These are phyloP conservation scores for Solanum lycopersicoides DNA, from an alignment of 257 asterid species.

Conservation along the genomic window DNA sequence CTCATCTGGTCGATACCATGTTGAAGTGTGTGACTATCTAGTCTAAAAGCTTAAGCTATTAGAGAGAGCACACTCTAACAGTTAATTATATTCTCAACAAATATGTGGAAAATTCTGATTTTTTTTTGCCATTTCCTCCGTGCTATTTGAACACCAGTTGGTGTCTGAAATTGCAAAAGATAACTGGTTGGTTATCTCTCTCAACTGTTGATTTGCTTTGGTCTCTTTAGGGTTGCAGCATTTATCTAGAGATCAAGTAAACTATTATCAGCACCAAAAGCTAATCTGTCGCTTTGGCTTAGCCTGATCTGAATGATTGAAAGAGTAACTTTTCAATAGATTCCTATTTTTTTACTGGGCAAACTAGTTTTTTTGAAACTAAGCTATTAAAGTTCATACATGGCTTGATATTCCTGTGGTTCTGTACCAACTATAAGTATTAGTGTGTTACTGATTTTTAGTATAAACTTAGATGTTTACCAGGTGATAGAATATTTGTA, in stretches of 20 bases:
- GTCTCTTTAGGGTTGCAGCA: background rate
- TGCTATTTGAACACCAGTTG: background rate
- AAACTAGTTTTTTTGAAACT: background rate
- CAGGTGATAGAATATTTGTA: background rate
- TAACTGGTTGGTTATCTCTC: background rate
- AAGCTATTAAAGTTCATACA: background rate
- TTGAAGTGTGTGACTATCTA: background rate
- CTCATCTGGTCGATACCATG: background rate
- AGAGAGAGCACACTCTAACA: background rate
- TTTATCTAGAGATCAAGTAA: background rate
- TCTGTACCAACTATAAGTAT: background rate
- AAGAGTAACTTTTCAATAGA: background rate
- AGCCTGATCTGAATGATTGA: background rate
- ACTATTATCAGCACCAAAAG: background rate
- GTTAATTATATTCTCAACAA: background rate
- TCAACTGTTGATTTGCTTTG: background rate
- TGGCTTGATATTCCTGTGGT: background rate
- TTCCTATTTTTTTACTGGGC: background rate
- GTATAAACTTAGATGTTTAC: background rate
- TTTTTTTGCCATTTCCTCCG: background rate
- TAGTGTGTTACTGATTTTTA: background rate
- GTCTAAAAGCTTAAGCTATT: background rate
- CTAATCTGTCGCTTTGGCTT: background rate
- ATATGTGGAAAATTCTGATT: background rate
- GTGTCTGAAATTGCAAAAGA: background rate